Evolutionary conservation across 176 grass and related monocot species (phyloP).

Genomic region (Dactylis glomerata): DNA sequence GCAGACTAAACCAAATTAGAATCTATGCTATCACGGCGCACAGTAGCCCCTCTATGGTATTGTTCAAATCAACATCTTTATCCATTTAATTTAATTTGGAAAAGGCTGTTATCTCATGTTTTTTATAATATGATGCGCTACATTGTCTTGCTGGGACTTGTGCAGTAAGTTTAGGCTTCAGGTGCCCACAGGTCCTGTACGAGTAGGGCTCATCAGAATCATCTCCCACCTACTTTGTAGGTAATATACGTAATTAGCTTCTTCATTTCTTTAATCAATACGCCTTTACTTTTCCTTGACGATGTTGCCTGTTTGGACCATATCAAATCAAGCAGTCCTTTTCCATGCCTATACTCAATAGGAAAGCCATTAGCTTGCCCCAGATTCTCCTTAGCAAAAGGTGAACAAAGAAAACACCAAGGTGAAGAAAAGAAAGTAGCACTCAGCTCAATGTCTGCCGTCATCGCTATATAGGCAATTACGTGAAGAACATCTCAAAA

Average conservation of each 20-base stretch:
- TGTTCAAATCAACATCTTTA: slow-evolving; percentile 22
- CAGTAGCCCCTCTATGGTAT: not conserved
- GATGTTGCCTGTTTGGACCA: slow-evolving; percentile 14
- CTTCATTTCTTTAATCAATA: slow-evolving; percentile 8
- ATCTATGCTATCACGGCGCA: not conserved
- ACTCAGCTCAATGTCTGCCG: slow-evolving; percentile 21
- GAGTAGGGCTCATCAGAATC: not conserved
- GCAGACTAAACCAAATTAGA: not conserved
- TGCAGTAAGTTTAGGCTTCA: not conserved
- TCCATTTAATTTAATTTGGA: slow-evolving; percentile 11
- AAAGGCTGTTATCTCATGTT: not conserved
- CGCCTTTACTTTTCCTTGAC: not conserved
- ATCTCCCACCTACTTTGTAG: slow-evolving; percentile 13
- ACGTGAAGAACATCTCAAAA: not conserved
- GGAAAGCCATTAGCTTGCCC: slow-evolving; percentile 20
- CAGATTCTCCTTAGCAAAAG: slow-evolving; percentile 42
- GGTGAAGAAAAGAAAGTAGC: slow-evolving; percentile 19
- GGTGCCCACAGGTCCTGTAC: not conserved
- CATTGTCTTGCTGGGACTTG: not conserved
- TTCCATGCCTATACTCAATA: slow-evolving; percentile 28
- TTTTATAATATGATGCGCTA: not conserved
- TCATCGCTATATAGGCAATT: slow-evolving; percentile 29
- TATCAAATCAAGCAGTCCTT: slow-evolving; percentile 22
- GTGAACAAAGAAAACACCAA: slow-evolving; percentile 24
- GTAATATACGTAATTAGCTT: not conserved